Percentiles rank a stretch among this genome's conserved stretches.
Conservation (phyloP, 345 rosid genomes). For the Eucalyptus coolabah region DNA sequence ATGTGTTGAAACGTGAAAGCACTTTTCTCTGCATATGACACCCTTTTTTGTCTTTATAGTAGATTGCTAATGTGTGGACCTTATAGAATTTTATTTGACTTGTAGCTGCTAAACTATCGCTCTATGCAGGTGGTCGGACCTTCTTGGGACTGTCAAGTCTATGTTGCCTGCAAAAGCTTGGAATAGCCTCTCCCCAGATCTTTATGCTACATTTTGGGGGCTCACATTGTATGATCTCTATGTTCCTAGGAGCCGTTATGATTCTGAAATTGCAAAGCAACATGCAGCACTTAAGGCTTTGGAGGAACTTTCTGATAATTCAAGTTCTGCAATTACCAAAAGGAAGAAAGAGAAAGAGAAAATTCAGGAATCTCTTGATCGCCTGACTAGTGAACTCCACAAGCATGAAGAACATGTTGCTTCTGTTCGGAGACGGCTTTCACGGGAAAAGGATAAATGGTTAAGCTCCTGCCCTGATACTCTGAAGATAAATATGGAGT, state of each 20-base stretch:
- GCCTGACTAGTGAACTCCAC: slow-evolving; percentile 66
- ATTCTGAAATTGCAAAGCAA: slow-evolving; percentile 92
- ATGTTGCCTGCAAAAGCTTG: slow-evolving; percentile 95
- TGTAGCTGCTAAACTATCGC: background rate
- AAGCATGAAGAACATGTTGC: slow-evolving; percentile 94
- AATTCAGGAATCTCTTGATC: slow-evolving; percentile 98
- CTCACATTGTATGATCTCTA: slow-evolving; percentile 94
- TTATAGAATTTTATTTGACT: background rate
- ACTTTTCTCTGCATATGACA: background rate
- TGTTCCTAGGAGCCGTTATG: slow-evolving; percentile 90
- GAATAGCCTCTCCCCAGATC: slow-evolving; percentile 99
- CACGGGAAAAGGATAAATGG: slow-evolving; percentile 95
- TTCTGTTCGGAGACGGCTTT: slow-evolving; percentile 81
- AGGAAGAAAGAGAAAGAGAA: slow-evolving; percentile 99
- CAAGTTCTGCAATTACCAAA: slow-evolving; percentile 87
- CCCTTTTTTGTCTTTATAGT: background rate
- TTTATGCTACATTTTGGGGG: slow-evolving; percentile 96
- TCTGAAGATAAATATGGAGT: slow-evolving; percentile 97
- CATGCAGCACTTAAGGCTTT: slow-evolving; percentile 90
- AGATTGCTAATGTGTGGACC: background rate
- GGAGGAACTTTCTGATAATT: slow-evolving; percentile 91
- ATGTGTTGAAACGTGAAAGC: background rate
- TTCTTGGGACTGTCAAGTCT: slow-evolving; percentile 77
- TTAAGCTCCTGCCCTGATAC: slow-evolving; percentile 98
- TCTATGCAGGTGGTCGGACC: slow-evolving; percentile 85